A percentile compares a stretch with the other conserved stretches of the same genome.
Evolutionary conservation across 371 early-diverging fungal genomes (phyloP).

Genomic region (Apophysomyces ossiformis): DNA sequence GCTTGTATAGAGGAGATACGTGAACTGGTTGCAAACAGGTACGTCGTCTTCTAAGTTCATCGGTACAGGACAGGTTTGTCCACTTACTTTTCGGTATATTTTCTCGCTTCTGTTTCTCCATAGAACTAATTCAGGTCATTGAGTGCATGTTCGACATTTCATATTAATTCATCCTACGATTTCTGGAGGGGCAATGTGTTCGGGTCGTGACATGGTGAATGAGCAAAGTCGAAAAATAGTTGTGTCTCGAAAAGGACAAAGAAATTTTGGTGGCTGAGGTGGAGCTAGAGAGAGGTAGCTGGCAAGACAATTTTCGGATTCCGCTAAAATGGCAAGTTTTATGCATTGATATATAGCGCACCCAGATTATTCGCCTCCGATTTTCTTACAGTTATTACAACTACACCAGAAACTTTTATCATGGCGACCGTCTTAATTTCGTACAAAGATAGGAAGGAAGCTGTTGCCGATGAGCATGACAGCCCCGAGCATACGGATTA

Average conservation of each 20-base stretch:
- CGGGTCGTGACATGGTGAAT: slow-evolving; percentile 86
- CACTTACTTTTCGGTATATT: slow-evolving; percentile 92
- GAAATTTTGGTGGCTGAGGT: slow-evolving; percentile 12
- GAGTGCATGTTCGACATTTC: neutral
- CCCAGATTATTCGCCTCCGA: no score
- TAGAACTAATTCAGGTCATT: slow-evolving; percentile 68
- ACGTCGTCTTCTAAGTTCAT: no score
- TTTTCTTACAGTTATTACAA: no score
- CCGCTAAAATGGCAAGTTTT: no score
- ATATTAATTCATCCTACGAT: slow-evolving; percentile 63
- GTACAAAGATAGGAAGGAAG: neutral
- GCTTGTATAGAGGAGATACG: slow-evolving; percentile 93
- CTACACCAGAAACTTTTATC: no score
- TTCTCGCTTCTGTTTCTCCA: slow-evolving; percentile 89
- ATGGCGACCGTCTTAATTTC: no score
- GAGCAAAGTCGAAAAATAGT: slow-evolving; percentile 12
- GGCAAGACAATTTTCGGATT: no score
- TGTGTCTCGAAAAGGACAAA: no score
- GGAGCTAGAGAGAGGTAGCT: no score
- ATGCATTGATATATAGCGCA: no score
- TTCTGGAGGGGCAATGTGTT: slow-evolving; percentile 96
- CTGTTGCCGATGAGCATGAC: slow-evolving; percentile 9
- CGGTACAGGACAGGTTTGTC: neutral
- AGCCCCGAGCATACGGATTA: slow-evolving; percentile 15
- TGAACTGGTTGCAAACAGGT: slow-evolving; percentile 57